A percentile compares a stretch with the other conserved stretches of the same genome.
phyloP scores from a whole-genome alignment of 164 flowering plant species.

The Magnolia sinica region DNA sequence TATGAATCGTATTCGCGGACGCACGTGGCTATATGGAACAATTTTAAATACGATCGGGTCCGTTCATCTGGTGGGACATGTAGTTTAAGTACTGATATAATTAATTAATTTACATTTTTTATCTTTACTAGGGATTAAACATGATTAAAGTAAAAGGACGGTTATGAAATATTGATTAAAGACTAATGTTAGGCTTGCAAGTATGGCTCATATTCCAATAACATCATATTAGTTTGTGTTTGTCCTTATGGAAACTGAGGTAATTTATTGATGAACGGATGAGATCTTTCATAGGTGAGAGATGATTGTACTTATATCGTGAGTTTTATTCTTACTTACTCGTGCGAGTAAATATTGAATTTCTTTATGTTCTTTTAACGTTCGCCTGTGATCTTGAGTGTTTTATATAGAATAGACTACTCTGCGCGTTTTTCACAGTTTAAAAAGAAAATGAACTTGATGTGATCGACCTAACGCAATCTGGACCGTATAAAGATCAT shows the following conservation, averaged over 20 bases:
- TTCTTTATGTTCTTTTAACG: neutral
- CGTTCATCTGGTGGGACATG: neutral
- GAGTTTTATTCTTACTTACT: neutral
- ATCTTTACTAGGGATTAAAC: too few species aligned
- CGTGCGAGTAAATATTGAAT: neutral
- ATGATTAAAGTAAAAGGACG: neutral
- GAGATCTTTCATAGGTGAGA: neutral
- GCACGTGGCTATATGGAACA: neutral
- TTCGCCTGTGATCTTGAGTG: neutral
- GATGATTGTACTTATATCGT: neutral
- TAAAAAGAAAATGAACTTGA: too few species aligned
- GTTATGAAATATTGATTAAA: neutral
- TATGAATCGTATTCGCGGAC: neutral
- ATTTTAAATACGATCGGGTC: neutral
- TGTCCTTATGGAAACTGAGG: neutral
- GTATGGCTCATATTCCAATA: neutral
- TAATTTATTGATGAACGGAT: neutral
- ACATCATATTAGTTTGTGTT: too few species aligned
- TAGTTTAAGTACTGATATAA: neutral
- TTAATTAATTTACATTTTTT: too few species aligned
- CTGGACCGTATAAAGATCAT: too few species aligned
- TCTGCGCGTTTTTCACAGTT: neutral
- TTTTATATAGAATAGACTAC: neutral
- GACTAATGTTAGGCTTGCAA: neutral
- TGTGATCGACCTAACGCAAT: too few species aligned